Evolutionary conservation across 106 monocot species (phyloP), one percentile per base, ranked within the genome.

Genomic region (Amphibolis antarctica): DNA sequence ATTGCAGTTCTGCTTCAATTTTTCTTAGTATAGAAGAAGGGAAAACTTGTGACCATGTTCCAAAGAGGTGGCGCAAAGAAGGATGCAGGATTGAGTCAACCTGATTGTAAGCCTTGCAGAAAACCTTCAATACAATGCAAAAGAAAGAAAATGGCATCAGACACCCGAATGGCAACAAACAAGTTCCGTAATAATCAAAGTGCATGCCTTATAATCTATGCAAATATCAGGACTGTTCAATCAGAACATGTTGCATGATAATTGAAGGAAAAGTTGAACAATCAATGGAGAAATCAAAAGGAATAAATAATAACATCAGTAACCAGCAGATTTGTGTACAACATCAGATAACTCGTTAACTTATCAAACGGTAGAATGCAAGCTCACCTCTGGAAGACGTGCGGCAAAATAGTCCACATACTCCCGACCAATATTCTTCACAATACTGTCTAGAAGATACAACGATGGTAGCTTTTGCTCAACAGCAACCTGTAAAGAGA

Each of bases 391-490:
- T 46, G 90, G 84, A 42, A 96, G 80, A 20, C 84, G 77, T 72
- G 80, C 59, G 27, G 86, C 84, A 73, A 96, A 96, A 66, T 65
- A 65, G 49, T 71, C 82, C 67, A 85, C 76, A 75, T 96, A 96
- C 42, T 87, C 84, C 36, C 75, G 62, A 23, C 90, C 96, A 73
- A 96, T 96, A 69, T 96, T 96, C 76, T 96, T 96, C 55, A 90
- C 90, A 59, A 96, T 96, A 70, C 96, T 96, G 61, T 96, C 96
- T 28, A 96, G 70, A 54, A 96, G 84, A 76, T 96, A 96, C 22
- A 96, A 51, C 4, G 86, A 77, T 15, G 96, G 90, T n/a, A 96
- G 65, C 68, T 90, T 96, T 60, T 96, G 90, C 53, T 90, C 90
- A 36, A 67, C 49, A 28, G 84, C 55, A 11, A 86, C 90, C 96